These are phyloP conservation scores for Cunninghamia lanceolata DNA, from an alignment of 75 land plant genomes.

Conservation along the genomic window DNA sequence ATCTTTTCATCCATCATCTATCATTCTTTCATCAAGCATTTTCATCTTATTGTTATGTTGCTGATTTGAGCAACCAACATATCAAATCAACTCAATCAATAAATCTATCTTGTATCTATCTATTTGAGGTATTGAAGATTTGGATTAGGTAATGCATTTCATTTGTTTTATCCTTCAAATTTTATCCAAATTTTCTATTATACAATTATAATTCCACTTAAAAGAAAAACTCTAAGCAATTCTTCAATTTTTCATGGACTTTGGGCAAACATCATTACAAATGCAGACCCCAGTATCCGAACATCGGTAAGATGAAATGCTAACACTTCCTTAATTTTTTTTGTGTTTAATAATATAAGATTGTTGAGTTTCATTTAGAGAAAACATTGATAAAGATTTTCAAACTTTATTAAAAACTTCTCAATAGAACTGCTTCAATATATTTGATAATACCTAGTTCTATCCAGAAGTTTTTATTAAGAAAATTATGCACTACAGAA, in stretches of 20 bases:
- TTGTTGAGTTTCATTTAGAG: not conserved
- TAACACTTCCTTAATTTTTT: not conserved
- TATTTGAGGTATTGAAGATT: no score
- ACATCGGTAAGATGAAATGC: conserved; percentile 52
- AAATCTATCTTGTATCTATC: no score
- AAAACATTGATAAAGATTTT: not conserved
- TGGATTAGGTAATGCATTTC: no score
- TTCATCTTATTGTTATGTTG: no score
- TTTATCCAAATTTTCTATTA: no score
- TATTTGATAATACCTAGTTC: not conserved
- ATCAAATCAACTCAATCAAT: no score
- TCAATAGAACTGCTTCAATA: not conserved
- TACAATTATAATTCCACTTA: not conserved
- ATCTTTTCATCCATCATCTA: no score
- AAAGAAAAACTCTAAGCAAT: conserved; percentile 44
- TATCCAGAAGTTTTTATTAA: no score
- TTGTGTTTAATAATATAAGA: not conserved
- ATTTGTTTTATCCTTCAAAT: no score
- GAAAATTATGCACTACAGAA: not conserved
- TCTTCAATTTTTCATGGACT: conserved; percentile 93
- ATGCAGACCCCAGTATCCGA: conserved; percentile 85
- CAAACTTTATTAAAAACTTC: not conserved
- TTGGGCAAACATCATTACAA: conserved; percentile 84
- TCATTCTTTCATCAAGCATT: no score
- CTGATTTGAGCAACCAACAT: no score